Percentiles rank a stretch among this genome's conserved stretches.
Conservation (phyloP, 108 stramenopile genomes). For the Skeletonema tropicum region DNA sequence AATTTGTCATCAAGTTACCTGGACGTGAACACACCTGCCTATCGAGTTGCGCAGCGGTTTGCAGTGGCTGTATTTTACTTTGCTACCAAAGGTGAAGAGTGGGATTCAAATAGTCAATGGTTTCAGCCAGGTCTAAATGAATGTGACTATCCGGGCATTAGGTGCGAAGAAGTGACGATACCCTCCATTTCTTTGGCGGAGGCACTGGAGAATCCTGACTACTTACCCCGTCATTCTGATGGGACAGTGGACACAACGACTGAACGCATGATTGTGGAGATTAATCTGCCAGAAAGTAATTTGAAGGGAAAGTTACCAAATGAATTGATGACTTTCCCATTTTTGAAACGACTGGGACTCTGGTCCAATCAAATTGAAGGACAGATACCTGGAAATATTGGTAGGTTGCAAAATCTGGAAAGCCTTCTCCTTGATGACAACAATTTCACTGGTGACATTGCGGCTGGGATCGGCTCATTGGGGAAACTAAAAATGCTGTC, state of each 20-base stretch:
- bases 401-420: slow-evolving; percentile 26
- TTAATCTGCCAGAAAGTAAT: slow-evolving; percentile 51
- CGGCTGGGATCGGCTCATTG: slow-evolving; percentile 33
- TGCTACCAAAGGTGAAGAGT: slow-evolving; percentile 45
- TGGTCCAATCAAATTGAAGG: slow-evolving; percentile 48
- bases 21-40: slow-evolving; percentile 20
- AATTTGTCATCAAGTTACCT: slow-evolving; percentile 20
- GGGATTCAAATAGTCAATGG: slow-evolving; percentile 30
- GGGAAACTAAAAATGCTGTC: slow-evolving; percentile 33
- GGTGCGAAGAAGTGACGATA: slow-evolving; percentile 41
- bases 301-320: slow-evolving; percentile 29
- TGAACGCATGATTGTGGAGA: slow-evolving; percentile 44
- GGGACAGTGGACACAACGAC: slow-evolving; percentile 14
- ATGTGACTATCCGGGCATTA: slow-evolving; percentile 45
- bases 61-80: slow-evolving; percentile 37
- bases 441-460: slow-evolving; percentile 35
- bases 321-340: slow-evolving; percentile 39
- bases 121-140: slow-evolving; percentile 43
- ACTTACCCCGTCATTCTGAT: slow-evolving; percentile 28
- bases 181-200: slow-evolving; percentile 44
- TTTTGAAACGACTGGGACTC: slow-evolving; percentile 37
- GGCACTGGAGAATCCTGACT: slow-evolving; percentile 26
- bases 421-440: slow-evolving; percentile 43
- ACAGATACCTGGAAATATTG: slow-evolving; percentile 24
- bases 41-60: slow-evolving; percentile 51